phyloP scores from a whole-genome alignment of 148 eudicot genomes.

The Arbutus unedo region DNA sequence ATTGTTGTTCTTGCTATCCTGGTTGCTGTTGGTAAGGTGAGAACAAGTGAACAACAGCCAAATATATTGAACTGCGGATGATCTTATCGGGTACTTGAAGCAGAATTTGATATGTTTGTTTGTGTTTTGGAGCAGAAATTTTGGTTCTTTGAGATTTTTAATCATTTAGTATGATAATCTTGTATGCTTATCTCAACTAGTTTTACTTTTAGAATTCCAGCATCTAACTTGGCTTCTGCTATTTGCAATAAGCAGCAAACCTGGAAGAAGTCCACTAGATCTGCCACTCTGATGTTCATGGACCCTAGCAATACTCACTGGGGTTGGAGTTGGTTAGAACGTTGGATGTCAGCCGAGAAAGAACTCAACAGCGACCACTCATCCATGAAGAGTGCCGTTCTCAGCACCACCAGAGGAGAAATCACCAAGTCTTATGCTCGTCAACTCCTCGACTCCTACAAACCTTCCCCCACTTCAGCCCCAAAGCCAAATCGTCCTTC shows the following conservation, averaged over 20 bases:
- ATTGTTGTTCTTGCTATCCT: neutral
- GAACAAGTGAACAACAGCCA: neutral
- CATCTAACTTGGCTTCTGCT: neutral
- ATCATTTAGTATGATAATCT: neutral
- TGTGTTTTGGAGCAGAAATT: conserved; percentile 1
- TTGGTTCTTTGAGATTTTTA: neutral
- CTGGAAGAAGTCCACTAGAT: conserved; percentile 67
- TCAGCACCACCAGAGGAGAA: conserved; percentile 31
- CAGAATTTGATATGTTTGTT: neutral
- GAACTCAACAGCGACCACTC: conserved; percentile 31
- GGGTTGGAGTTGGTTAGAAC: conserved; percentile 99
- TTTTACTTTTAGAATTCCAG: neutral
- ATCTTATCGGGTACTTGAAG: neutral
- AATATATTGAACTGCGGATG: too few species aligned
- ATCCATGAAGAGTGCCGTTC: conserved; percentile 27
- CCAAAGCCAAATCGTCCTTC: conserved; percentile 37
- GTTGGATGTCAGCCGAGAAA: conserved; percentile 69
- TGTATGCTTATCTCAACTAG: neutral
- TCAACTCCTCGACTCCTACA: conserved; percentile 45
- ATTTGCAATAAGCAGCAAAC: conserved; percentile 60
- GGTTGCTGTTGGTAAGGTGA: neutral
- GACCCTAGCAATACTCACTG: conserved; percentile 82
- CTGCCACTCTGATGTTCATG: conserved; percentile 58
- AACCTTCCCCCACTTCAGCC: conserved; percentile 24
- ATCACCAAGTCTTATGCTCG: conserved; percentile 52